These are phyloP conservation scores for Flaveria trinervia DNA, from an alignment of 129 eudicot species.

Conservation along the genomic window DNA sequence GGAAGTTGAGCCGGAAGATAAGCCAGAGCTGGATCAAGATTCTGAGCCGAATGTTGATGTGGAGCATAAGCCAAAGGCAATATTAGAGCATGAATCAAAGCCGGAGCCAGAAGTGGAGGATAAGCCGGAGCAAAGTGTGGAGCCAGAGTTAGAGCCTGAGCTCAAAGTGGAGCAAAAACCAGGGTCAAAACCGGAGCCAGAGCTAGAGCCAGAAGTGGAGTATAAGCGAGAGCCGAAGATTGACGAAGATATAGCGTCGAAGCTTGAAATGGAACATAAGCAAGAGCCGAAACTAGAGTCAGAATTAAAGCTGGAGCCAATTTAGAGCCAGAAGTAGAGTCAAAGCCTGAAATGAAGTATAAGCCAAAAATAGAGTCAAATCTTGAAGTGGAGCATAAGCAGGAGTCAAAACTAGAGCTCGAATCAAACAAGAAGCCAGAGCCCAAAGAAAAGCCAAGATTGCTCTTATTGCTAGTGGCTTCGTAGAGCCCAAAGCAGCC, in stretches of 20 bases:
- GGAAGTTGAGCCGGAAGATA: background rate
- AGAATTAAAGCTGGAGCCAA: too few relatives aligned
- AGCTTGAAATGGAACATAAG: too few relatives aligned
- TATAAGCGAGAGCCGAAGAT: background rate
- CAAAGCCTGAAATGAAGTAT: background rate
- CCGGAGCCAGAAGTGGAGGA: background rate
- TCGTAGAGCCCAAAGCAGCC: background rate
- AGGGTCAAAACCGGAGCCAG: background rate
- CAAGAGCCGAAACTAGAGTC: background rate
- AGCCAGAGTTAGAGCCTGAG: background rate
- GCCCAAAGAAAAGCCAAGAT: constrained; percentile 30
- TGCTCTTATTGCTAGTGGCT: constrained; percentile 26
- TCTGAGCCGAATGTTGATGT: background rate
- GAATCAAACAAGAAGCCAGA: background rate
- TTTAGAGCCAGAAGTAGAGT: background rate
- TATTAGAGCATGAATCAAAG: background rate
- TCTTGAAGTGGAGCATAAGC: background rate
- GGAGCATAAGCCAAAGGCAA: background rate
- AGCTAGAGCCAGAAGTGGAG: background rate
- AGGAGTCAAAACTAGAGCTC: background rate
- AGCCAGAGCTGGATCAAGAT: background rate
- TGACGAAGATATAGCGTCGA: too few relatives aligned
- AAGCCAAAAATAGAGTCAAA: background rate
- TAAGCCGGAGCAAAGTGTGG: background rate
- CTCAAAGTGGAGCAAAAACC: background rate